Conservation (phyloP, 495 filamentous ascomycete species). For the Hyaloscypha variabilis region DNA sequence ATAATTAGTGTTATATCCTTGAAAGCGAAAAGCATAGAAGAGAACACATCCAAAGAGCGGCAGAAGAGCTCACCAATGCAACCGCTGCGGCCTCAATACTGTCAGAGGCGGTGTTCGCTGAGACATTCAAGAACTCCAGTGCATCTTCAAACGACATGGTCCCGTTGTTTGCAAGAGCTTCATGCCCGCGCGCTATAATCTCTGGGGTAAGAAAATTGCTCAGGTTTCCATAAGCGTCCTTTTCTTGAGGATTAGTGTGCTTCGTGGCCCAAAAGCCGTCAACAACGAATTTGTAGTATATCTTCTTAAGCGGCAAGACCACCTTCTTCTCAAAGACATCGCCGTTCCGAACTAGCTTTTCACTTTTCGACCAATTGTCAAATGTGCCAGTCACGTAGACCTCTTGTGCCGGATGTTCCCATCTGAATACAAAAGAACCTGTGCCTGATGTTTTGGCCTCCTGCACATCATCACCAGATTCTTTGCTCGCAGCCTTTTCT, state of each 20-base stretch:
- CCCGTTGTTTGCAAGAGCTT: conserved; percentile 29
- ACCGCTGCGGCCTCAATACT: conserved; percentile 31
- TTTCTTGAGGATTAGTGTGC: conserved; percentile 71
- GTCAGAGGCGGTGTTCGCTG: conserved; percentile 29
- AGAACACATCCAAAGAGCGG: background rate
- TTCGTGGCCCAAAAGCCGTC: conserved; percentile 86
- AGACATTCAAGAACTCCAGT: conserved; percentile 28
- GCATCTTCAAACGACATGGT: conserved; percentile 33
- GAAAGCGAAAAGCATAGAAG: background rate
- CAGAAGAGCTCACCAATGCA: conserved; percentile 20
- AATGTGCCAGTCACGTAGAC: conserved; percentile 95
- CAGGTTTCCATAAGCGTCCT: conserved; percentile 71
- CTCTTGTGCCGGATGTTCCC: conserved; percentile 74
- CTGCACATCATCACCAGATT: too few relatives aligned
- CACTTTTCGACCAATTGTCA: conserved; percentile 85
- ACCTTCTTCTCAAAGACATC: conserved; percentile 76
- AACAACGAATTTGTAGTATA: conserved; percentile 90
- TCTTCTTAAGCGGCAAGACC: conserved; percentile 65
- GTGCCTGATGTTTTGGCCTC: too few relatives aligned
- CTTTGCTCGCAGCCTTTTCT: too few relatives aligned
- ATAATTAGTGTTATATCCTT: background rate
- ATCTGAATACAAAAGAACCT: conserved; percentile 9
- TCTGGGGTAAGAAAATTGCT: conserved; percentile 90
- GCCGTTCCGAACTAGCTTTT: conserved; percentile 71
- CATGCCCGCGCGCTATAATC: too few relatives aligned